Percentiles rank a stretch among this genome's conserved stretches.
Evolutionary conservation across 306 rosid species (phyloP).

Genomic region (Chamaecrista fasciculata): DNA sequence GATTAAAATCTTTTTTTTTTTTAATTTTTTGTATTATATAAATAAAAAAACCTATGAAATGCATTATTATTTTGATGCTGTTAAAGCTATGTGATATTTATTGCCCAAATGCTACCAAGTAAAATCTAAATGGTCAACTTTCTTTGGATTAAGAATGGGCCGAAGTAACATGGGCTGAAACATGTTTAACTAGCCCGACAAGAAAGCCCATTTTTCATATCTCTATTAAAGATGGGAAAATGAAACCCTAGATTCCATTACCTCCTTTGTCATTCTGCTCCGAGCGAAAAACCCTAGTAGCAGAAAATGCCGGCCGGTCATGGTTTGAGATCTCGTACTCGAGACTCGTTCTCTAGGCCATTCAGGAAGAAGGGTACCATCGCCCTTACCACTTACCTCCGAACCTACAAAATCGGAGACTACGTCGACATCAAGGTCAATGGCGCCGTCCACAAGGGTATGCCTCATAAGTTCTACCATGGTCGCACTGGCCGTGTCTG

Average conservation of each 20-base stretch:
- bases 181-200: neutral
- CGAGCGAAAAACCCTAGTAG: conserved; percentile 29
- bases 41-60: no score
- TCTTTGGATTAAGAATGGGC: neutral
- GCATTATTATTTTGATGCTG: no score
- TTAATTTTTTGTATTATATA: no score
- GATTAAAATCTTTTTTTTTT: no score
- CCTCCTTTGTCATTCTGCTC: neutral
- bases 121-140: no score
- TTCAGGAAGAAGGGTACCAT: conserved; percentile 99
- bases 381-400: conserved; percentile 70
- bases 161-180: neutral
- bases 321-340: conserved; percentile 74
- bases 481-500: conserved; percentile 96
- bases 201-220: neutral
- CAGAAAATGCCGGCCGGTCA: conserved; percentile 88
- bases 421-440: conserved; percentile 84
- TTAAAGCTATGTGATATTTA: no score
- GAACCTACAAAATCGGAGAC: conserved; percentile 75
- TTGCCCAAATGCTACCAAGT: no score
- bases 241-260: neutral
- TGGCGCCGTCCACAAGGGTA: conserved; percentile 93
- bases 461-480: conserved; percentile 97
- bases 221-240: neutral
- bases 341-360: conserved; percentile 82